Evolutionary conservation across 2,329 filamentous ascomycete genomes (phyloP).

Genomic region (Pyrenochaeta sp.): DNA sequence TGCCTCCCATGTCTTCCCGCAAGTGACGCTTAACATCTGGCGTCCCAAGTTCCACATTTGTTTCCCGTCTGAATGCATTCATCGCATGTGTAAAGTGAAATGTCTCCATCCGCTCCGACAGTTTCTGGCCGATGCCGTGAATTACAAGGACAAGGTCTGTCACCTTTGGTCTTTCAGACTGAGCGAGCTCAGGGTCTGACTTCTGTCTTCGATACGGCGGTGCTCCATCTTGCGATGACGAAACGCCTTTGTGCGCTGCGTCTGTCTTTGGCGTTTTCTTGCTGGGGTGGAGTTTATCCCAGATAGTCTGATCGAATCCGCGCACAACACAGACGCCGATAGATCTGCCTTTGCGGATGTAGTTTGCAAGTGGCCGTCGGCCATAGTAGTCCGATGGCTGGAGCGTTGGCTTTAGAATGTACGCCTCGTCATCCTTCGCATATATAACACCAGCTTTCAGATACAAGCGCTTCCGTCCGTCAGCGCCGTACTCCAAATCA

Average conservation of each 20-base stretch:
- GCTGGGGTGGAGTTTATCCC: constrained; percentile 75
- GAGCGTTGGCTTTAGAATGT: constrained; percentile 84
- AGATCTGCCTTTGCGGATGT: constrained; percentile 80
- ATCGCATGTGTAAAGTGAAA: constrained; percentile 98
- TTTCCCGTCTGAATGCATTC: constrained; percentile 83
- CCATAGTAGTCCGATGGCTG: constrained; percentile 87
- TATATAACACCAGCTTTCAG: constrained; percentile 86
- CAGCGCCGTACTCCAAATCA: constrained; percentile 50
- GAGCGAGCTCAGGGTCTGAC: constrained; percentile 67
- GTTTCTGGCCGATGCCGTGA: constrained; percentile 95
- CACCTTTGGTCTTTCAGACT: constrained; percentile 72
- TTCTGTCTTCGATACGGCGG: constrained; percentile 51
- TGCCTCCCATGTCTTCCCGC: constrained; percentile 79
- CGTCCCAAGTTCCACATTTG: constrained; percentile 83
- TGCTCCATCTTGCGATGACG: constrained; percentile 54
- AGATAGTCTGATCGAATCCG: constrained; percentile 81
- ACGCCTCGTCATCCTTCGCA: constrained; percentile 77
- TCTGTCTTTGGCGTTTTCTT: constrained; percentile 52
- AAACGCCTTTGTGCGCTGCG: constrained; percentile 56
- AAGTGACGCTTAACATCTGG: constrained; percentile 78
- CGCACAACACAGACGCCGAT: constrained; percentile 89
- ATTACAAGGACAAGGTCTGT: constrained; percentile 90
- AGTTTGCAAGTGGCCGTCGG: constrained; percentile 78
- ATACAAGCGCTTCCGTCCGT: constrained; percentile 67
- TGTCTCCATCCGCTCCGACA: constrained; percentile 92